Conservation (phyloP, 306 rosid species). For the Astragalus glycyphyllos region DNA sequence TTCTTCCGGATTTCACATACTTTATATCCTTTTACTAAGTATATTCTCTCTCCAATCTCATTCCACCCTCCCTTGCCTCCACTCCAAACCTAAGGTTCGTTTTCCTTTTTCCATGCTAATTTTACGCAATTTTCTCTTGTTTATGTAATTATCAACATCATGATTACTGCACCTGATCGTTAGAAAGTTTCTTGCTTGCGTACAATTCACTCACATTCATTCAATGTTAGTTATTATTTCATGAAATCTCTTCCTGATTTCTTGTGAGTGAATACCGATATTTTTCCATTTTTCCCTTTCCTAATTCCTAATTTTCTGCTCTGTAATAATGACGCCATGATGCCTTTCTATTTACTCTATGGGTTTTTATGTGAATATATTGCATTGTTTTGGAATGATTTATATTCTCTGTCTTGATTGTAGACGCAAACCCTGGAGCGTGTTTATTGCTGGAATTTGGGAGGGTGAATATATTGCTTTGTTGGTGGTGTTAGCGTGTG, state of each 20-base stretch:
- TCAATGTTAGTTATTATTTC: not conserved
- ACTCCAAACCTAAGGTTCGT: constrained; percentile 48
- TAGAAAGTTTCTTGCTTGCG: not conserved
- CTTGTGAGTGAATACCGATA: not conserved
- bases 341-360: not conserved
- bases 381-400: constrained; percentile 20
- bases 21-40: not conserved
- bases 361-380: constrained; percentile 16
- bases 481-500: constrained; percentile 34
- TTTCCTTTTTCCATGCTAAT: constrained; percentile 29
- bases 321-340: constrained; percentile 30
- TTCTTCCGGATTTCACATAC: constrained; percentile 26
- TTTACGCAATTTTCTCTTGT: not conserved
- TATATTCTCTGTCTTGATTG: constrained; percentile 30
- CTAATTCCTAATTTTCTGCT: not conserved
- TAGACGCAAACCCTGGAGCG: constrained; percentile 40
- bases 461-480: not conserved
- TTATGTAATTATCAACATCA: constrained; percentile 14
- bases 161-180: constrained; percentile 1
- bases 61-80: constrained; percentile 19
- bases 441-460: constrained; percentile 7
- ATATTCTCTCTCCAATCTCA: not conserved
- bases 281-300: not conserved
- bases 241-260: not conserved
- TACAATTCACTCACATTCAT: constrained; percentile 19